A percentile compares a stretch with the other conserved stretches of the same genome.
These are phyloP conservation scores for Leccinum pellstonianum DNA, from an alignment of 768 basidiomycete species.

Conservation along the genomic window DNA sequence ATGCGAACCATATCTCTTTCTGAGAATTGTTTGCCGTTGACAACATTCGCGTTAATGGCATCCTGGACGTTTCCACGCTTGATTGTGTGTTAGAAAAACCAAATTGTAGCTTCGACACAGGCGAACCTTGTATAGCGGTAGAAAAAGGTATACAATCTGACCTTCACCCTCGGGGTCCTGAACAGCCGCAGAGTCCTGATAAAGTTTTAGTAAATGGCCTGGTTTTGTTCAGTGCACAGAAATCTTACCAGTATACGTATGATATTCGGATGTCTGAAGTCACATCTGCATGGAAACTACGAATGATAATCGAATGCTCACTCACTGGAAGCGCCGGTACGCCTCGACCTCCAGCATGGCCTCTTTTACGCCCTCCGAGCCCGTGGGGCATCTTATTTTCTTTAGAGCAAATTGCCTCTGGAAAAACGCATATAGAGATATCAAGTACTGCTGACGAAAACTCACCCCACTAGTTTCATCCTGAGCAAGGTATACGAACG, in stretches of 20 bases:
- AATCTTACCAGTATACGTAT: constrained; percentile 80
- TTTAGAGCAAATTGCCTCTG: constrained; percentile 94
- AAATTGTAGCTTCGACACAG: background rate
- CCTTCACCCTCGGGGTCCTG: constrained; percentile 93
- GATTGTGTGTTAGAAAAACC: constrained; percentile 5
- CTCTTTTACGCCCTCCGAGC: constrained; percentile 83
- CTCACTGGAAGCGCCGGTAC: constrained; percentile 90
- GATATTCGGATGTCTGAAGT: constrained; percentile 85
- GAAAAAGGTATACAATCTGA: constrained; percentile 93
- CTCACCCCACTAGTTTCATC: constrained; percentile 82
- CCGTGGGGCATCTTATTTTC: constrained; percentile 92
- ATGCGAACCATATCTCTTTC: constrained; percentile 86
- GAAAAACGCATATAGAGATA: background rate
- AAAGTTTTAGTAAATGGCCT: constrained; percentile 1
- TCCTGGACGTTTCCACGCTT: constrained; percentile 95
- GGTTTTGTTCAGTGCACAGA: background rate
- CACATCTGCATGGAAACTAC: background rate
- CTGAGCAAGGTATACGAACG: constrained; percentile 85
- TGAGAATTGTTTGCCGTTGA: constrained; percentile 78
- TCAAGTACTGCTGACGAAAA: constrained; percentile 8
- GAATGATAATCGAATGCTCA: constrained; percentile 9
- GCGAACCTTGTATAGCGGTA: constrained; percentile 85
- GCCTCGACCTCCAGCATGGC: constrained; percentile 91
- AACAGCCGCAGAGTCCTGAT: constrained; percentile 87
- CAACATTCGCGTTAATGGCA: constrained; percentile 81